Evolutionary conservation across 2,329 filamentous ascomycete species (phyloP).

Genomic region (Mollisia scopiformis): DNA sequence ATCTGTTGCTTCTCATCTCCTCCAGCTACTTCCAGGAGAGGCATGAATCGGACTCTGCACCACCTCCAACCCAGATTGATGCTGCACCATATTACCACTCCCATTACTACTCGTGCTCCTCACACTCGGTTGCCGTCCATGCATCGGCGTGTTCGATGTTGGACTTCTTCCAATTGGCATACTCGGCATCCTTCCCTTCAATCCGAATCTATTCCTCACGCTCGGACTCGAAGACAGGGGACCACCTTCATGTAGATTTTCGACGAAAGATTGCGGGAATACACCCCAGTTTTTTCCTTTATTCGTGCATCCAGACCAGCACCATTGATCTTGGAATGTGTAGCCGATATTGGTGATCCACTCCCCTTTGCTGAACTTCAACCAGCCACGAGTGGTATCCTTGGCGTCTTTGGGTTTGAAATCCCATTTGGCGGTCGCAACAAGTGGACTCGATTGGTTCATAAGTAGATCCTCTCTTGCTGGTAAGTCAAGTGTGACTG

Average conservation of each 20-base stretch:
- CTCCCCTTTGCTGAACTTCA: slow-evolving; percentile 36
- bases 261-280: slow-evolving; percentile 34
- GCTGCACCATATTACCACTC: not conserved
- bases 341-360: slow-evolving; percentile 33
- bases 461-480: slow-evolving; percentile 31
- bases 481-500: slow-evolving; percentile 30
- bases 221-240: not conserved
- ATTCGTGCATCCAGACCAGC: slow-evolving; percentile 33
- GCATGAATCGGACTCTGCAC: not conserved
- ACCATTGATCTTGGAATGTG: slow-evolving; percentile 35
- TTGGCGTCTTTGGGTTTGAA: slow-evolving; percentile 36
- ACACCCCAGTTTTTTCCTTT: slow-evolving; percentile 36
- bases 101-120: slow-evolving; percentile 1
- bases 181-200: not conserved
- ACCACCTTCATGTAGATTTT: slow-evolving; percentile 14
- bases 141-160: not conserved
- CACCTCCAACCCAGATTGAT: not conserved
- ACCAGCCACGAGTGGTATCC: slow-evolving; percentile 30
- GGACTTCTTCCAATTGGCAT: not conserved
- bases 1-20: not conserved
- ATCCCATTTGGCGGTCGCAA: slow-evolving; percentile 35
- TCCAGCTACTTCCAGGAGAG: not conserved
- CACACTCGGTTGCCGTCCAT: not conserved
- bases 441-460: slow-evolving; percentile 29
- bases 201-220: not conserved